Percentiles rank a stretch among this genome's conserved stretches.
Conservation (phyloP, 78 protist species). For the Polysphondylium violaceum region DNA sequence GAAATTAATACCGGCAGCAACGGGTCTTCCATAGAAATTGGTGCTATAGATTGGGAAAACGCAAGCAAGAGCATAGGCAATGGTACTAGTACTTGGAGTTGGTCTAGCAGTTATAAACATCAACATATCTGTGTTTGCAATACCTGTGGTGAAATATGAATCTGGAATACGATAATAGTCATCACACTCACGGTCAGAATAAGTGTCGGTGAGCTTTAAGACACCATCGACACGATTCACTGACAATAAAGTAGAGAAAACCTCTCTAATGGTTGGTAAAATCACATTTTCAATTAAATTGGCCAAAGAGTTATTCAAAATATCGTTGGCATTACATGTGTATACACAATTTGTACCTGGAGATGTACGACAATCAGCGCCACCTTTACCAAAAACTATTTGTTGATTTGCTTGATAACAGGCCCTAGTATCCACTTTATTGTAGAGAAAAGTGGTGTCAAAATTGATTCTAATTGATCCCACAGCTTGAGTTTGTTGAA, state of each 20-base stretch:
- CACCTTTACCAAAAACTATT: too few species aligned
- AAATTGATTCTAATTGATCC: neutral
- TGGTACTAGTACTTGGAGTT: neutral
- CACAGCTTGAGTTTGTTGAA: neutral
- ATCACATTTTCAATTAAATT: neutral
- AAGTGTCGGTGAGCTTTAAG: neutral
- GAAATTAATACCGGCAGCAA: constrained; percentile 9
- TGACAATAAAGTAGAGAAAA: neutral
- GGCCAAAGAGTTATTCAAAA: neutral
- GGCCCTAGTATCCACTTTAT: too few species aligned
- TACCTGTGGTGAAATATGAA: neutral
- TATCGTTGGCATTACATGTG: neutral
- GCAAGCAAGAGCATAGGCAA: constrained; percentile 42
- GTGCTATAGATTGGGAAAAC: neutral
- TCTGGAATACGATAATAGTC: neutral
- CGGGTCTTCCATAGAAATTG: constrained; percentile 12
- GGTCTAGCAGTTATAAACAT: constrained; percentile 9
- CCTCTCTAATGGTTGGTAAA: neutral
- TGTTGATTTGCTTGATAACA: too few species aligned
- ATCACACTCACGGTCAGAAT: neutral
- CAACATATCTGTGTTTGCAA: neutral
- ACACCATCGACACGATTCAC: neutral
- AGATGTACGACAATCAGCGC: neutral
- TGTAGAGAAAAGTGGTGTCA: too few species aligned
- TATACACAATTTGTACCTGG: neutral